Conservation (phyloP, 176 grass and related monocot species). For the Tuctoria greenei region DNA sequence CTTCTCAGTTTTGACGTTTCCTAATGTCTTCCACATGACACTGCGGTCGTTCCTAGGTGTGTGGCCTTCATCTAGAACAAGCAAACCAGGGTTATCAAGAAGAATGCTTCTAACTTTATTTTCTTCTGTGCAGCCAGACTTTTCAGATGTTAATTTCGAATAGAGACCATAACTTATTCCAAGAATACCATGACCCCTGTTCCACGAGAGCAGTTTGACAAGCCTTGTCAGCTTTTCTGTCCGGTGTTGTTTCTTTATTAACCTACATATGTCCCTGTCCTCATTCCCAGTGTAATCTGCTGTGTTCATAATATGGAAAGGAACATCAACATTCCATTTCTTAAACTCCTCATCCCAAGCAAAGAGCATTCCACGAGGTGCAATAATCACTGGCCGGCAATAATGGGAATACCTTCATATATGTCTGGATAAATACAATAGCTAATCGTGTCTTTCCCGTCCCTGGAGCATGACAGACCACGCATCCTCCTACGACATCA, state of each 20-base stretch:
- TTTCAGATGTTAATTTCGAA: constrained; percentile 63
- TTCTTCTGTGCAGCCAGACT: constrained; percentile 49
- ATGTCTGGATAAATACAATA: constrained; percentile 88
- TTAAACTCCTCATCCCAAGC: constrained; percentile 91
- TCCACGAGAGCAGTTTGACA: constrained; percentile 80
- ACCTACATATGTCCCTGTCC: constrained; percentile 55
- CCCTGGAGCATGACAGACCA: constrained; percentile 91
- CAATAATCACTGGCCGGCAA: constrained; percentile 81
- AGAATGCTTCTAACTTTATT: constrained; percentile 65
- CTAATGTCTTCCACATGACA: constrained; percentile 77
- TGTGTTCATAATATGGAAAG: constrained; percentile 88
- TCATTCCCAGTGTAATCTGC: constrained; percentile 69
- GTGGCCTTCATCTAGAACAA: constrained; percentile 93
- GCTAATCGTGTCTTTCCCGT: constrained; percentile 88
- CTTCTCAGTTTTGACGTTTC: constrained; percentile 75
- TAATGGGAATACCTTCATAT: constrained; percentile 81
- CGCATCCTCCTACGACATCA: constrained; percentile 87
- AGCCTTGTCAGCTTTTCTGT: constrained; percentile 60
- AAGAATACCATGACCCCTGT: constrained; percentile 70
- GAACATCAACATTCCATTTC: constrained; percentile 80
- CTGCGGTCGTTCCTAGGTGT: constrained; percentile 85
- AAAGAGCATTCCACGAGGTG: constrained; percentile 81
- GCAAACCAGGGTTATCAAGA: constrained; percentile 77
- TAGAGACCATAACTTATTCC: constrained; percentile 86
- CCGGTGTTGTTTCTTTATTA: constrained; percentile 56